Base-by-base conservation (phyloP, 768 basidiomycete genomes). In the Coprinellus micaceus region DNA sequence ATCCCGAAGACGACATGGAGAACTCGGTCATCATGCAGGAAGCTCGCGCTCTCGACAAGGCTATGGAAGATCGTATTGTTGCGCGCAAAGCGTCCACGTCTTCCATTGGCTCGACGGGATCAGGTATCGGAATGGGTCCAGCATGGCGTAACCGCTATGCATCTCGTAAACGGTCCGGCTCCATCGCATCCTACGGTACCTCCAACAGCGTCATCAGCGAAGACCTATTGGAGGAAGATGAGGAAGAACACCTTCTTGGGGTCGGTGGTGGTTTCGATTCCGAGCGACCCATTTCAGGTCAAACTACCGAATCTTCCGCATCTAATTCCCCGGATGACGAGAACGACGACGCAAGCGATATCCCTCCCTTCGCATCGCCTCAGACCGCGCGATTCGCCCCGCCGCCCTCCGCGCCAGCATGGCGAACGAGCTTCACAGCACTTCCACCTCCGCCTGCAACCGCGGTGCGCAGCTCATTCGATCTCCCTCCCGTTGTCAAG, bases 1-100 rank as follows among this genome's bases (percentile, higher is more conserved):
- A 82, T 43, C 72, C 74, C 13, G 77, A 74, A n/a, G 72, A 77
- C 28, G 84, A 85, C 25, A 75, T 69, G 21, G 84, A 89, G 61
- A 82, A 76, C 63, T 71, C 72, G 19, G 69, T 82, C 41, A 73
- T 89, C 48, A 81, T 86, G 76, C 85, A 82, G 54, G 91, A 93
- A 73, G 91, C 91, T n/a, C 81, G 76, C 48, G 88, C 84, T 15
- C 81, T 94, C 36, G 91, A 94, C 72, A 88, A 85, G 66, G 91
- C 89, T 39, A 93, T 93, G 91, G 89, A 92, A 64, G 83, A 89
- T 58, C 87, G 91, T 56, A 75, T 88, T 50, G 73, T 91, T 48
- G 85, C 88, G 43, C 86, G 90, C 64, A 89, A 85, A 64, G 75
- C 81, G 0, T 90, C 90, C 17, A 70, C 69, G 11, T 89, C 88